Evolutionary conservation across 2,329 filamentous ascomycete genomes (phyloP).

Genomic region (Pseudocercospora ulei): DNA sequence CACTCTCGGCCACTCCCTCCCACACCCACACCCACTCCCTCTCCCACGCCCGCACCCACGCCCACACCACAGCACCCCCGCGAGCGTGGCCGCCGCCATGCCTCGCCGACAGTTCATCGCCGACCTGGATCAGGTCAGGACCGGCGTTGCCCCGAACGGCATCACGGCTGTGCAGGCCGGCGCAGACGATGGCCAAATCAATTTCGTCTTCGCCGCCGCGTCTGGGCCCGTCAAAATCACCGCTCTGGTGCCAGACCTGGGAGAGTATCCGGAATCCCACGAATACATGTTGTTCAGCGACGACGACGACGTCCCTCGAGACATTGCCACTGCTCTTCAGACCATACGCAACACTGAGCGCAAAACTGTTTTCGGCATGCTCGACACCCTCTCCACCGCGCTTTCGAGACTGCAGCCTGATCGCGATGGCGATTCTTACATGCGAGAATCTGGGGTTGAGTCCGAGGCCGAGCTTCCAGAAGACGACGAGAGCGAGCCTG

Average conservation of each 20-base stretch:
- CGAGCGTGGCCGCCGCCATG: slow-evolving; percentile 46
- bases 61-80: no score
- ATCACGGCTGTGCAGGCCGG: slow-evolving; percentile 51
- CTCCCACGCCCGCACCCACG: no score
- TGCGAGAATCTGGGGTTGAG: slow-evolving; percentile 35
- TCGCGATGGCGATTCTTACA: slow-evolving; percentile 38
- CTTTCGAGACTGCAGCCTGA: slow-evolving; percentile 33
- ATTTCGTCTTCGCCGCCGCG: slow-evolving; percentile 46
- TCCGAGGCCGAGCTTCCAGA: slow-evolving; percentile 33
- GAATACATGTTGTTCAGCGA: slow-evolving; percentile 50
- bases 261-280: slow-evolving; percentile 51
- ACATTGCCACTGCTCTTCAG: slow-evolving; percentile 40
- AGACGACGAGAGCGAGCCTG: slow-evolving; percentile 36
- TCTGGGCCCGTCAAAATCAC: slow-evolving; percentile 34
- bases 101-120: slow-evolving; percentile 55
- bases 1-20: no score
- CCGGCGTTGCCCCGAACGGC: slow-evolving; percentile 37
- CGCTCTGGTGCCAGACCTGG: slow-evolving; percentile 44
- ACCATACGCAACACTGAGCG: slow-evolving; percentile 39
- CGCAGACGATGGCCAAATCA: slow-evolving; percentile 62
- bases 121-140: slow-evolving; percentile 45
- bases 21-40: no score
- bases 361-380: slow-evolving; percentile 43
- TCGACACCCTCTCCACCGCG: slow-evolving; percentile 40
- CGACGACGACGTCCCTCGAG: slow-evolving; percentile 40